Base-by-base conservation (phyloP, 1,284 basidiomycete species). In the Hypsizygus ulmarius region DNA sequence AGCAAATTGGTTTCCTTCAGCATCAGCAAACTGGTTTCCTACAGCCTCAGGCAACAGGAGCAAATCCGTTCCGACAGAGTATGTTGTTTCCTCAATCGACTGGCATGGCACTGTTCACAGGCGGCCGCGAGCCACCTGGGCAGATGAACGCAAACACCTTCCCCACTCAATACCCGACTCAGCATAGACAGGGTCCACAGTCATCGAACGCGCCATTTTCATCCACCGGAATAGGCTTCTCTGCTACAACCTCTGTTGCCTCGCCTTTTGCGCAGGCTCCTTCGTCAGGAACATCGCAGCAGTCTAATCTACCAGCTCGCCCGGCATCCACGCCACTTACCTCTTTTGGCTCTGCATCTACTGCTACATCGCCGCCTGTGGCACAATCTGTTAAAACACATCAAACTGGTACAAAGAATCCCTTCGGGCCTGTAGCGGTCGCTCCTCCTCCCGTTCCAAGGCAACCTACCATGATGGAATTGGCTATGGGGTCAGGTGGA, bases 371-470 rank as follows among this genome's bases (percentile, higher is more conserved):
- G 5, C 73, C 75, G 6, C 72, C 79, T 10, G 58, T 70, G 4
- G 69, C 73, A 1, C 77, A 81, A 50, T 75, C 79, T 18, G 78
- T 98, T n/a, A 82, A 83, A 59, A 78, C 93, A 4, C 95, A 98
- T 65, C 84, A 89, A 66, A 99, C 96, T 1, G 95, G 96, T 14
- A 92, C 91, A 2, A 86, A 85, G 59, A 99, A 99, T 74, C 96
- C 96, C 0, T 99, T 99, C 60, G 94, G 94, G 5, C 80, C 84
- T 18, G 79, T 88, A 2, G 74, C 79, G 2, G 74, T 82, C 35
- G 68, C 84, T n/a, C 69, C 78, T 36, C 85, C 88, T 1, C 82
- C 85, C 12, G 69, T 88, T 14, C 84, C 88, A 2, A 88, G 86
- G 64, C 75, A 76, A 14, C 91, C 89, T 8, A 90, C 89, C 1